Evolutionary conservation across 2,329 filamentous ascomycete genomes (phyloP).

Genomic region (Polychaeton citri): DNA sequence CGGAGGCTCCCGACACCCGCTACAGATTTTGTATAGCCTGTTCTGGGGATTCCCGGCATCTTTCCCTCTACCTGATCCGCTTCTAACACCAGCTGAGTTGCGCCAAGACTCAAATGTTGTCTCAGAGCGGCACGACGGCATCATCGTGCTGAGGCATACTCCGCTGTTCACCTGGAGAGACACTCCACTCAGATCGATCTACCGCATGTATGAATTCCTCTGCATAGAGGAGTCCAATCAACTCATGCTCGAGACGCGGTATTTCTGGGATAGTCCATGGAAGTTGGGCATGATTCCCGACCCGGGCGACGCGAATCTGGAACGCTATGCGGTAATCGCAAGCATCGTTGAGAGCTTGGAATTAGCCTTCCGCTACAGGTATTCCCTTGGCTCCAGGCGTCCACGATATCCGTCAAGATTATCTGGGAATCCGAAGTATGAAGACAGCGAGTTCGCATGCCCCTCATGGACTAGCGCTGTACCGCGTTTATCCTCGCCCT

Average conservation of each 20-base stretch:
- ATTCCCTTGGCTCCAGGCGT: neutral
- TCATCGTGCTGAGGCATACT: constrained; percentile 1
- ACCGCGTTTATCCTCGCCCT: neutral
- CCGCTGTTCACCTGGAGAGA: constrained; percentile 1
- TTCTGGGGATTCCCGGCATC: neutral
- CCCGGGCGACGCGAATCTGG: neutral
- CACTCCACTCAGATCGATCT: constrained; percentile 1
- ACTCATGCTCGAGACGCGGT: constrained; percentile 1
- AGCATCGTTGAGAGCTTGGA: constrained; percentile 2
- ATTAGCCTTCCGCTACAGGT: constrained; percentile 1
- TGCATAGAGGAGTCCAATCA: constrained; percentile 2
- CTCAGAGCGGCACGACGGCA: constrained; percentile 1
- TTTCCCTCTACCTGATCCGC: neutral
- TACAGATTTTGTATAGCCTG: neutral
- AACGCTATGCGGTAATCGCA: constrained; percentile 2
- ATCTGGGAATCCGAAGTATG: neutral
- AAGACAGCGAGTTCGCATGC: neutral
- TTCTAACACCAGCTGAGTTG: neutral
- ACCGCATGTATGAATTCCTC: constrained; percentile 3
- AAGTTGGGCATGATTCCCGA: constrained; percentile 1
- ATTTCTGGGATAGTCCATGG: constrained; percentile 2
- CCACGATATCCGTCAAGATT: too few species aligned
- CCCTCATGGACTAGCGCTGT: neutral
- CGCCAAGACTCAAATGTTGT: neutral
- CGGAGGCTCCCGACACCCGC: too few species aligned